A percentile compares a stretch with the other conserved stretches of the same genome.
These are phyloP conservation scores for Fusarium dimerum DNA, from an alignment of 2,329 filamentous ascomycete species.

Conservation along the genomic window DNA sequence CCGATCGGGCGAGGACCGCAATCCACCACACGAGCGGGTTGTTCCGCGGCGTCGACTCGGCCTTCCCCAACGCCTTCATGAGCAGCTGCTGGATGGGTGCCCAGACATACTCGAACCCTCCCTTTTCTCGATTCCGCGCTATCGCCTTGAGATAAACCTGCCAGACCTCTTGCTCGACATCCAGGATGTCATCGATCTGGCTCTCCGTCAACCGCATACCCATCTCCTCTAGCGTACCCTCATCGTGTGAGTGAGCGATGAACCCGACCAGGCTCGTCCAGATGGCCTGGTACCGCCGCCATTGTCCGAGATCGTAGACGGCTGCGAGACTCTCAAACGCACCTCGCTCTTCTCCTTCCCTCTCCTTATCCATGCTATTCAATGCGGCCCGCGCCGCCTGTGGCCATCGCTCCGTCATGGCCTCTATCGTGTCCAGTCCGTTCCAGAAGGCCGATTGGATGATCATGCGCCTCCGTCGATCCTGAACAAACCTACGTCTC, in stretches of 20 bases:
- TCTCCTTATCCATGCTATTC: background rate
- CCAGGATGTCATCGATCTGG: background rate
- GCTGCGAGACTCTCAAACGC: background rate
- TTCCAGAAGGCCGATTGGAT: constrained; percentile 4
- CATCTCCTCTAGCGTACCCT: constrained; percentile 1
- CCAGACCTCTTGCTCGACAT: constrained; percentile 2
- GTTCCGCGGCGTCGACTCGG: background rate
- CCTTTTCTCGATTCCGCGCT: background rate
- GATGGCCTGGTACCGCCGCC: background rate
- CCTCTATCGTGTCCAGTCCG: constrained; percentile 1
- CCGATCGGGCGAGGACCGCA: background rate
- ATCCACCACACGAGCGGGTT: constrained; percentile 2
- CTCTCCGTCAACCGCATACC: background rate
- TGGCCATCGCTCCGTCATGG: constrained; percentile 1
- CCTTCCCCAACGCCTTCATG: background rate
- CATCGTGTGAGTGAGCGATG: background rate
- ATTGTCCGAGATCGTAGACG: background rate
- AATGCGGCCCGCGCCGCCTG: background rate
- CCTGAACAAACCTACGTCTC: background rate
- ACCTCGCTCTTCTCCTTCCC: background rate
- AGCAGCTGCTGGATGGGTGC: background rate
- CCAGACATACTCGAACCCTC: constrained; percentile 1
- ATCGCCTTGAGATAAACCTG: background rate
- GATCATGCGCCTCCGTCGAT: background rate
- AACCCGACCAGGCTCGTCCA: constrained; percentile 2